Evolutionary conservation across 768 basidiomycete species (phyloP).

Genomic region (Leccinellum albellum): DNA sequence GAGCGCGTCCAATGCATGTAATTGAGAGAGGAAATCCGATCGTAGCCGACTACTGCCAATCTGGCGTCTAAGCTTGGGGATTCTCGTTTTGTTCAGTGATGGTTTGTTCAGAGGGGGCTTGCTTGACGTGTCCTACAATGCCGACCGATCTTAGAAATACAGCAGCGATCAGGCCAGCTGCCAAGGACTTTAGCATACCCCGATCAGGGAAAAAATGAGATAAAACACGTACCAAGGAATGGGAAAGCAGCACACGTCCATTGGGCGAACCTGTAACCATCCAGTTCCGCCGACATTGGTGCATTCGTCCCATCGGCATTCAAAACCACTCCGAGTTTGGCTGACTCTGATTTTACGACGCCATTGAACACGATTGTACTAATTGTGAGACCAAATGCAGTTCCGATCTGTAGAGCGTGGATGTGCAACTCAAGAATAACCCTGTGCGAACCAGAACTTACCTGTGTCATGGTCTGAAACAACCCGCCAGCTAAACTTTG

Average conservation of each 20-base stretch:
- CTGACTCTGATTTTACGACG: conserved; percentile 36
- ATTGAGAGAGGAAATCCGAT: not conserved
- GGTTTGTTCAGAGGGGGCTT: conserved; percentile 23
- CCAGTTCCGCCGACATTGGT: conserved; percentile 38
- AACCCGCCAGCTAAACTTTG: conserved; percentile 73
- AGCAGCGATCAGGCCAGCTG: conserved; percentile 32
- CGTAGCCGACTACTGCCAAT: not conserved
- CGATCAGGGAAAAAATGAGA: not conserved
- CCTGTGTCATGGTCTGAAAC: conserved; percentile 78
- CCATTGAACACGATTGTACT: conserved; percentile 68
- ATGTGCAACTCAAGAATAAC: not conserved
- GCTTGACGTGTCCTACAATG: conserved; percentile 32
- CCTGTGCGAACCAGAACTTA: conserved; percentile 21
- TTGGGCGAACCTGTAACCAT: conserved; percentile 58
- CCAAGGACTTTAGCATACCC: not conserved
- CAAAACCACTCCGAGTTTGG: conserved; percentile 30
- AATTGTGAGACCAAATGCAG: conserved; percentile 65
- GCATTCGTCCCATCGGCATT: conserved; percentile 27
- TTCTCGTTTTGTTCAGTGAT: conserved; percentile 9
- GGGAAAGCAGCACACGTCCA: conserved; percentile 66
- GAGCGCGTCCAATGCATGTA: not conserved
- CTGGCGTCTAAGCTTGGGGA: conserved; percentile 3
- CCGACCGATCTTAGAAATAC: conserved; percentile 41
- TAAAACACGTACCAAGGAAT: conserved; percentile 41
- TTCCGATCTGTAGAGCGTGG: conserved; percentile 48